Base-by-base conservation (phyloP, 495 filamentous ascomycete genomes). In the Halenospora varia region DNA sequence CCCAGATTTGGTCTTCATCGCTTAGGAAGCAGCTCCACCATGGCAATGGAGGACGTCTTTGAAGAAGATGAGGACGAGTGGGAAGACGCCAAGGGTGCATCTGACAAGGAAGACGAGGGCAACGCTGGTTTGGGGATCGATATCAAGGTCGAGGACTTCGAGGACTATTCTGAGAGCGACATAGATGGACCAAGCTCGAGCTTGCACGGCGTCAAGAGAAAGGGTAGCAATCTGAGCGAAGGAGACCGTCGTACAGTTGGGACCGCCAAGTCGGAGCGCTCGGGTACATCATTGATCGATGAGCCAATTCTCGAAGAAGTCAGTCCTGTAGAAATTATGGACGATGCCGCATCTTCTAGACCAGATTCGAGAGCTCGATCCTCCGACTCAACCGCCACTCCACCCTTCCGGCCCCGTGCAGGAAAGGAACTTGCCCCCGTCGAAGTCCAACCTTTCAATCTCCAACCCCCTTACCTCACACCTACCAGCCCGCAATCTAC, bases 21-120 rank as follows among this genome's bases (percentile, higher is more conserved):
- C 41, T 77, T 83, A 48, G 82, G 76, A 47, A 87, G 79, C 67
- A 85, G 79, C 63, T 86, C 83, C 0, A 84, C 83, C 3, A 85
- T 90, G 79, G 87, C 87, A 18, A 84, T 90, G 79, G 87, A 88
- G 20, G 94, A 97, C 70, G 94, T 96, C 3, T 96, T 96, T 59
- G 91, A 96, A 67, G 94, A 96, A 70, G 94, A 98, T 52, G 94
- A 96, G 61, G 95, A 83, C 3, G 71, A 77, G 26, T 74, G 70
- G 48, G 68, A 72, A 39, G 62, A 69, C 29, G 73, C 69, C 29
- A 66, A 70, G 54, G 64, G 68, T 48, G 70, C 66, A 47, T 69
- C 71, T 15, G 66, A 77, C 23, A 74, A 74, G n/a, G 68, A 75
- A 41, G 47, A 72, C 11, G 63, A 68, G 39, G 58, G 51, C 10